Evolutionary conservation across 2,329 filamentous ascomycete genomes (phyloP).

Genomic region (Fusarium irregulare): DNA sequence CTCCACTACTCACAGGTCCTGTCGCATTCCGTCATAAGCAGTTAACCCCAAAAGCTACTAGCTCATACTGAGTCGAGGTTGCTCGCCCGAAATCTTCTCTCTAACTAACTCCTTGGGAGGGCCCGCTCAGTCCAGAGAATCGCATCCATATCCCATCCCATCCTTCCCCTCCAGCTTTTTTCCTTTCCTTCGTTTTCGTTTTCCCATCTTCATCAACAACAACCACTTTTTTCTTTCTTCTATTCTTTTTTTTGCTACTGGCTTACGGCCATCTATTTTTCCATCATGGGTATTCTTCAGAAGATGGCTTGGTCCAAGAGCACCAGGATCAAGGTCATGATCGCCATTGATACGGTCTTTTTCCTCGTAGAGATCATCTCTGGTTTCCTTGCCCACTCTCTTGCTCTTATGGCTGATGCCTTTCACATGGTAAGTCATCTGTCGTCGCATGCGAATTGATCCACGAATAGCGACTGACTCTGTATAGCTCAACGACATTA

Average conservation of each 20-base stretch:
- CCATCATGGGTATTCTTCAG: conserved; percentile 47
- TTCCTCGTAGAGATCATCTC: conserved; percentile 89
- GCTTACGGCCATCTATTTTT: conserved; percentile 15
- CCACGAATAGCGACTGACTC: conserved; percentile 24
- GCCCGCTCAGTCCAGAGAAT: neutral
- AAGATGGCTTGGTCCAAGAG: conserved; percentile 91
- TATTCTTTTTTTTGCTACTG: neutral
- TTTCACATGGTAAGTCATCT: conserved; percentile 86
- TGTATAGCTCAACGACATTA: conserved; percentile 89
- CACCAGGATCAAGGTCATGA: conserved; percentile 90
- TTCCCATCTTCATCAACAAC: neutral
- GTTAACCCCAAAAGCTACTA: neutral
- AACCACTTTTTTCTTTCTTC: conserved; percentile 1
- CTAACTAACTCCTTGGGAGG: neutral
- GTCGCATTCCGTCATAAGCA: conserved; percentile 43
- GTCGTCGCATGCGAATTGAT: neutral
- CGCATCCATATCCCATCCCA: neutral
- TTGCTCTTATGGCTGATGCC: conserved; percentile 94
- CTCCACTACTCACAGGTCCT: conserved; percentile 4
- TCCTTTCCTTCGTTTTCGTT: neutral
- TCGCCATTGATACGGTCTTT: conserved; percentile 89
- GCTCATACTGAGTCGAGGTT: neutral
- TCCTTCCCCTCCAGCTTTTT: neutral
- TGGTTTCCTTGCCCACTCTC: conserved; percentile 87
- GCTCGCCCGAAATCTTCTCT: neutral